These are phyloP conservation scores for Aureobasidium sp. DNA, from an alignment of 2,329 filamentous ascomycete genomes.

Conservation along the genomic window DNA sequence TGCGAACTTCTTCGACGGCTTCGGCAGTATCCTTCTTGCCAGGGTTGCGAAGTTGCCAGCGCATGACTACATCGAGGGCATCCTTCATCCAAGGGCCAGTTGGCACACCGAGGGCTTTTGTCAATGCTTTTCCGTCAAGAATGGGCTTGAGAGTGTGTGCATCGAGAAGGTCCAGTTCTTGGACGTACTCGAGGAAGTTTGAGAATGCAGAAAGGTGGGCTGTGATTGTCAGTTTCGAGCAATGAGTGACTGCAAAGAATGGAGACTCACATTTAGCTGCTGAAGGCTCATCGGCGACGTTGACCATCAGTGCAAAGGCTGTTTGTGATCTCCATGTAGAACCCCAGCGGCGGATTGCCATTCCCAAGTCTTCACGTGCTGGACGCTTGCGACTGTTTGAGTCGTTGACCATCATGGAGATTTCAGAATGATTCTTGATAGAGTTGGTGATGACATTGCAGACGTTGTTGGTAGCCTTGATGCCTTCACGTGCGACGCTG, in stretches of 20 bases:
- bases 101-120: conserved; percentile 57
- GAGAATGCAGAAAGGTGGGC: conserved; percentile 46
- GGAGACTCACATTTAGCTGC: conserved; percentile 36
- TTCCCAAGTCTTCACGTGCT: conserved; percentile 60
- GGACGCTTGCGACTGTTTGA: conserved; percentile 42
- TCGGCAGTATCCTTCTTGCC: conserved; percentile 49
- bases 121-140: conserved; percentile 68
- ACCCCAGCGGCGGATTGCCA: conserved; percentile 69
- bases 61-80: conserved; percentile 71
- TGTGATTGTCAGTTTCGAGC: conserved; percentile 21
- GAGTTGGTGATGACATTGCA: conserved; percentile 60
- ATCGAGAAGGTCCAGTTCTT: conserved; percentile 45
- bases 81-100: conserved; percentile 79
- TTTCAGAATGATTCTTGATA: conserved; percentile 55
- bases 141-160: conserved; percentile 43
- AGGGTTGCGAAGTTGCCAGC: conserved; percentile 84
- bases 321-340: conserved; percentile 65
- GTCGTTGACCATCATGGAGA: conserved; percentile 53
- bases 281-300: conserved; percentile 42
- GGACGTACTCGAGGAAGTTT: conserved; percentile 46
- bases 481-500: conserved; percentile 65
- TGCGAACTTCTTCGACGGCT: conserved; percentile 41
- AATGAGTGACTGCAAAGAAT: not conserved
- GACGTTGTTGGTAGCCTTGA: conserved; percentile 72
- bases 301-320: conserved; percentile 59